phyloP scores from a whole-genome alignment of 768 basidiomycete genomes.

The Boletus huronensis region DNA sequence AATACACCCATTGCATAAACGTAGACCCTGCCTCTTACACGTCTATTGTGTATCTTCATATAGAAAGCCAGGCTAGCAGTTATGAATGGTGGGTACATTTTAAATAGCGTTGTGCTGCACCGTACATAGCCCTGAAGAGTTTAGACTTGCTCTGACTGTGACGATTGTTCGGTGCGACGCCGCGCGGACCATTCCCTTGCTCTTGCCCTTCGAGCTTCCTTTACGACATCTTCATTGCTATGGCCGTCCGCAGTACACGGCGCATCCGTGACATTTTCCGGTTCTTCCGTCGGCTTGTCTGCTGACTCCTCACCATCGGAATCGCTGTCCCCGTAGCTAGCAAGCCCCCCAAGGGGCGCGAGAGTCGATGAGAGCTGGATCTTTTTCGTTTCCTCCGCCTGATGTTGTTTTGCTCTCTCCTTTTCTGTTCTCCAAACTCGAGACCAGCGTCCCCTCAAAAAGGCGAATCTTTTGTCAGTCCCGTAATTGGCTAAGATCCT shows the following conservation, averaged over 20 bases:
- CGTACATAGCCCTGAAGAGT: neutral
- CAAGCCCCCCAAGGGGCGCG: constrained; percentile 48
- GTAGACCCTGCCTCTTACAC: too few relatives aligned
- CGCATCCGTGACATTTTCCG: neutral
- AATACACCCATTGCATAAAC: too few relatives aligned
- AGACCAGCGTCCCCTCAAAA: constrained; percentile 75
- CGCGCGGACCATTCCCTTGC: constrained; percentile 58
- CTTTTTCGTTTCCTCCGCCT: constrained; percentile 25
- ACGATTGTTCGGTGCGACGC: constrained; percentile 34
- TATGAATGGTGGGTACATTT: neutral
- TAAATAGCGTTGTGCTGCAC: neutral
- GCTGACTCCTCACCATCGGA: constrained; percentile 36
- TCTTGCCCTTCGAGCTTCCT: constrained; percentile 49
- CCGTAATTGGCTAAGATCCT: constrained; percentile 87
- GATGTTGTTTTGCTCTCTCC: constrained; percentile 37
- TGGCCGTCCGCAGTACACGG: neutral
- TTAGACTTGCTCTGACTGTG: constrained; percentile 5
- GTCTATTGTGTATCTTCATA: too few relatives aligned
- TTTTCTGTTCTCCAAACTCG: constrained; percentile 59
- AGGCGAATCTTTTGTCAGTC: constrained; percentile 72
- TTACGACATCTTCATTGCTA: constrained; percentile 21
- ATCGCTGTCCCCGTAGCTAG: constrained; percentile 58
- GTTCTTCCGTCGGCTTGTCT: constrained; percentile 17
- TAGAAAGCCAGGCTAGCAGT: neutral
- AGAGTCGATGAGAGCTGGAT: neutral